phyloP scores from a whole-genome alignment of 352 stramenopile genomes.

The Stephanocyclus meneghinianus region DNA sequence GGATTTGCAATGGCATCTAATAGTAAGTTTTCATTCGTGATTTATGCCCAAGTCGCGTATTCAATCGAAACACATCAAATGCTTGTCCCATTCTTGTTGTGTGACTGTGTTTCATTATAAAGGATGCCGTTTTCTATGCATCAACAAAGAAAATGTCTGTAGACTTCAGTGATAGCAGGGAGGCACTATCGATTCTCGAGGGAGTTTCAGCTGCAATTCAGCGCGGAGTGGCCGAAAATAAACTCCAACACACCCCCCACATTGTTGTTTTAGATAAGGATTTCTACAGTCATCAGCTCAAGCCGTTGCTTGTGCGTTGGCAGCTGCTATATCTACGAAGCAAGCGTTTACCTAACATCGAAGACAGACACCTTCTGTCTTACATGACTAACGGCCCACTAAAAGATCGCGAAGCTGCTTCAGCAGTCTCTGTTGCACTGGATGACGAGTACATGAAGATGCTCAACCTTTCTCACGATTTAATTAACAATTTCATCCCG shows the following conservation, averaged over 20 bases:
- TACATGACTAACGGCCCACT: slow-evolving; percentile 86
- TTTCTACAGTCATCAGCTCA: slow-evolving; percentile 93
- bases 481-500: slow-evolving; percentile 96
- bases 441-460: slow-evolving; percentile 94
- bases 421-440: slow-evolving; percentile 79
- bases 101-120: background rate
- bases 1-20: slow-evolving; percentile 91
- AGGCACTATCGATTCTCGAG: slow-evolving; percentile 86
- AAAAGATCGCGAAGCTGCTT: slow-evolving; percentile 82
- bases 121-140: slow-evolving; percentile 91
- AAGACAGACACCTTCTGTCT: slow-evolving; percentile 85
- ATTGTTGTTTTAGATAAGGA: slow-evolving; percentile 93
- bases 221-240: slow-evolving; percentile 90
- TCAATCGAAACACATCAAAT: no score
- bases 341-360: slow-evolving; percentile 89
- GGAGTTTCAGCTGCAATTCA: slow-evolving; percentile 85
- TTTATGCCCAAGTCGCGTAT: background rate
- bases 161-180: slow-evolving; percentile 85
- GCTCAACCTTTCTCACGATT: slow-evolving; percentile 96
- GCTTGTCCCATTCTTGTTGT: background rate
- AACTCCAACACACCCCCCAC: slow-evolving; percentile 96
- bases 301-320: slow-evolving; percentile 91
- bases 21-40: slow-evolving; percentile 56
- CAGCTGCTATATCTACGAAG: slow-evolving; percentile 90
- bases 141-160: slow-evolving; percentile 86